Percentiles rank a stretch among this genome's conserved stretches.
Evolutionary conservation across 2,329 filamentous ascomycete species (phyloP).

Genomic region (Hypoxylon rubiginosum): DNA sequence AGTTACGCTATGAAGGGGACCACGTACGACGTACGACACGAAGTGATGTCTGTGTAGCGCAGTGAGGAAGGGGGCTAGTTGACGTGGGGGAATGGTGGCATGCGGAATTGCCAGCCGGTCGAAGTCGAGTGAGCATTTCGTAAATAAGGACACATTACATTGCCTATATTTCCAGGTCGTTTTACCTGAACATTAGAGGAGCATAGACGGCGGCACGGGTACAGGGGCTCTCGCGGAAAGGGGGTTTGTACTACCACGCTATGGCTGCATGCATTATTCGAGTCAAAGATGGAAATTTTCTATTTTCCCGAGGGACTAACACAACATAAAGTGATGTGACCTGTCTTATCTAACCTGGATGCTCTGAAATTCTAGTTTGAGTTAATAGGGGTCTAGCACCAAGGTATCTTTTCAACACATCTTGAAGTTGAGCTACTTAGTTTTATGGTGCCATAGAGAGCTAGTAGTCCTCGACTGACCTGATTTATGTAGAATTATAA

Average conservation of each 20-base stretch:
- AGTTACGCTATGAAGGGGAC: neutral
- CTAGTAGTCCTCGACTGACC: too few relatives aligned
- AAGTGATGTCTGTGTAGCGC: neutral
- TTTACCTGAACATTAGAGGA: conserved; percentile 14
- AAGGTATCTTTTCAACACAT: too few relatives aligned
- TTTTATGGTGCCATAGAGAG: too few relatives aligned
- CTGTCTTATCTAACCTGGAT: neutral
- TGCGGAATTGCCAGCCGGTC: conserved; percentile 7
- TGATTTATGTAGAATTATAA: too few relatives aligned
- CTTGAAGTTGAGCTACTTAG: too few relatives aligned
- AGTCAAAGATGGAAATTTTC: conserved; percentile 18
- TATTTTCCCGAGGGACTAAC: conserved; percentile 1
- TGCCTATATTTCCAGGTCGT: conserved; percentile 10
- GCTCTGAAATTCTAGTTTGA: neutral
- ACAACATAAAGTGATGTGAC: neutral
- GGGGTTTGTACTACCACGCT: conserved; percentile 26
- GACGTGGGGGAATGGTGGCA: conserved; percentile 2
- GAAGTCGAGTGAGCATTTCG: conserved; percentile 16
- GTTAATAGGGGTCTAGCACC: neutral
- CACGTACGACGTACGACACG: conserved; percentile 2
- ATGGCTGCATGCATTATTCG: conserved; percentile 15
- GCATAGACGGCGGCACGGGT: conserved; percentile 26
- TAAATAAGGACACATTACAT: conserved; percentile 31
- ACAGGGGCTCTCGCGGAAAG: conserved; percentile 17
- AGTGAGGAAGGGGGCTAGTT: neutral